Conservation (phyloP, 805 yeast genomes). For the Lipomyces chichibuensis region DNA sequence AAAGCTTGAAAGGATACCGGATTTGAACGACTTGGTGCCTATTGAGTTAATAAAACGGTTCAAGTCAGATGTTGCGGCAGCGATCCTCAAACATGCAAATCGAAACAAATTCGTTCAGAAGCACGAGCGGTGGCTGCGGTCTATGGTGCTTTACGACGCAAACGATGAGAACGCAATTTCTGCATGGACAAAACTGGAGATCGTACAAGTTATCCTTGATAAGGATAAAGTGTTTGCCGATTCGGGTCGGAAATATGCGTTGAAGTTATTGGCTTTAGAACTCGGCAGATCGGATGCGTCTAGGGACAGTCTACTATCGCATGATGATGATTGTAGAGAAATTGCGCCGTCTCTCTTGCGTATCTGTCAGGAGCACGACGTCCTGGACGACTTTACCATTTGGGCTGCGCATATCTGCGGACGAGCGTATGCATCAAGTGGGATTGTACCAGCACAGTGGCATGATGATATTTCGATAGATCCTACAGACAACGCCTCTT, state of each 20-base stretch:
- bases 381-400: slow-evolving; percentile 17
- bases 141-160: neutral
- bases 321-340: slow-evolving; percentile 5
- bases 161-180: neutral
- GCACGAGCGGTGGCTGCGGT: neutral
- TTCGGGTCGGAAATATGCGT: slow-evolving; percentile 1
- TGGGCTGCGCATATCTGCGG: slow-evolving; percentile 29
- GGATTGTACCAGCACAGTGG: slow-evolving; percentile 10
- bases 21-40: neutral
- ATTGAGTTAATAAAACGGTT: neutral
- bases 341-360: slow-evolving; percentile 14
- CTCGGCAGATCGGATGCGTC: neutral
- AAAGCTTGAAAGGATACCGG: neutral
- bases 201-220: neutral
- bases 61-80: neutral
- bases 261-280: slow-evolving; percentile 1
- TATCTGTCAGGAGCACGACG: slow-evolving; percentile 8
- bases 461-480: slow-evolving; percentile 5
- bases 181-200: neutral
- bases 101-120: neutral
- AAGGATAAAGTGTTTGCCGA: neutral
- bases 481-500: neutral
- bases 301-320: neutral
- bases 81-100: neutral
- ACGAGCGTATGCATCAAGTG: slow-evolving; percentile 24